Conservation (phyloP, 2,329 filamentous ascomycete genomes). For the Acephala macrosclerotiorum region DNA sequence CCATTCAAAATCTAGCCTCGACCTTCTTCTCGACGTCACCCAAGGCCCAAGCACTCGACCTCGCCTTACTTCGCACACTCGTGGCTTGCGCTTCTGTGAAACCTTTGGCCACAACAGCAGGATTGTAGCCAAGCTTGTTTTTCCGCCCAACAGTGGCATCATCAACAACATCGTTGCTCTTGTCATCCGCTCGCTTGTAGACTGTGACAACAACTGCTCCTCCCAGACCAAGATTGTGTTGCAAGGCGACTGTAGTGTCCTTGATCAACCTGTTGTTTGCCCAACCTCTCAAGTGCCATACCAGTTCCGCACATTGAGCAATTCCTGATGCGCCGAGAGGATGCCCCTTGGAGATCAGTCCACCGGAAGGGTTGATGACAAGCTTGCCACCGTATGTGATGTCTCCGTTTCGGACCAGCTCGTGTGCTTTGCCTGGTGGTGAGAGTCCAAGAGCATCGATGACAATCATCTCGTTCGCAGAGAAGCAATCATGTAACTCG, state of each 20-base stretch:
- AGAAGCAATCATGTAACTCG: slow-evolving; percentile 97
- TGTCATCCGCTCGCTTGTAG: slow-evolving; percentile 84
- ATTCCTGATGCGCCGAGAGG: slow-evolving; percentile 94
- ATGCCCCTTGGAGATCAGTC: slow-evolving; percentile 95
- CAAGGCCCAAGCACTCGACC: slow-evolving; percentile 76
- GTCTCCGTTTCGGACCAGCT: slow-evolving; percentile 84
- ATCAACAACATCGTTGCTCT: slow-evolving; percentile 67
- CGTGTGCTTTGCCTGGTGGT: slow-evolving; percentile 84
- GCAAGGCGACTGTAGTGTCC: slow-evolving; percentile 76
- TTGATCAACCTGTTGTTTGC: slow-evolving; percentile 84
- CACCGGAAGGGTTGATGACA: slow-evolving; percentile 92
- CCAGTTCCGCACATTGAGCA: slow-evolving; percentile 92
- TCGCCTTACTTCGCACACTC: slow-evolving; percentile 73
- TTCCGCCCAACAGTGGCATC: slow-evolving; percentile 69
- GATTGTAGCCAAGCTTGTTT: slow-evolving; percentile 86
- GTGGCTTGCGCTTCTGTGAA: slow-evolving; percentile 81
- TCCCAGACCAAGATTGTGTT: slow-evolving; percentile 93
- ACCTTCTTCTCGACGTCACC: slow-evolving; percentile 78
- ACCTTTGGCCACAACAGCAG: slow-evolving; percentile 86
- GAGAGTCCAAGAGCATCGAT: slow-evolving; percentile 86
- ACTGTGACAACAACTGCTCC: slow-evolving; percentile 91
- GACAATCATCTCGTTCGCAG: slow-evolving; percentile 89
- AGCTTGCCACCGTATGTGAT: slow-evolving; percentile 85
- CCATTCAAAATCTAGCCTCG: slow-evolving; percentile 71
- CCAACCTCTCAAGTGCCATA: slow-evolving; percentile 96